Evolutionary conservation across 805 yeast species (phyloP).

Genomic region (Torulaspora microellipsoides): DNA sequence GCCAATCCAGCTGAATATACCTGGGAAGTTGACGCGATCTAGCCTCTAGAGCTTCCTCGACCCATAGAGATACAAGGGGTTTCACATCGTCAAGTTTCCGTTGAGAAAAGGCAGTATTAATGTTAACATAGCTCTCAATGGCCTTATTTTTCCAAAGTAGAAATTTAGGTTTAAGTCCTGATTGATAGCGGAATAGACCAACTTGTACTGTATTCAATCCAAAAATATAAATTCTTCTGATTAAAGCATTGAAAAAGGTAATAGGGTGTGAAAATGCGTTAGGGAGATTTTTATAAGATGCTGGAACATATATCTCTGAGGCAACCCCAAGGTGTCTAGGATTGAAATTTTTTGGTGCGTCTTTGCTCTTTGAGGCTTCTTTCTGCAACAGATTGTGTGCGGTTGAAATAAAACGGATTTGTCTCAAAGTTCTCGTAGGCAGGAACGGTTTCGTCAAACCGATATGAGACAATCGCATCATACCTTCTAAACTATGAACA

Average conservation of each 20-base stretch:
- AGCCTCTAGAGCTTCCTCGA: slow-evolving; percentile 49
- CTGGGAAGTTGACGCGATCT: slow-evolving; percentile 55
- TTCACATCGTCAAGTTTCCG: slow-evolving; percentile 46
- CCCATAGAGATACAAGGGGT: slow-evolving; percentile 54
- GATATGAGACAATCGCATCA: too few relatives aligned
- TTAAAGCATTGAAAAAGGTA: slow-evolving; percentile 41
- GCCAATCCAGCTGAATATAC: slow-evolving; percentile 65
- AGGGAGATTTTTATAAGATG: slow-evolving; percentile 45
- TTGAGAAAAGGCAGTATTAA: slow-evolving; percentile 77
- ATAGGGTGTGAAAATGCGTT: slow-evolving; percentile 40
- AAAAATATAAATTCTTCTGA: slow-evolving; percentile 57
- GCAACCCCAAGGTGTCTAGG: slow-evolving; percentile 41
- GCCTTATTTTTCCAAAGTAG: slow-evolving; percentile 82
- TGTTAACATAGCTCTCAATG: slow-evolving; percentile 66
- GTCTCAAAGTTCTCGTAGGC: too few relatives aligned
- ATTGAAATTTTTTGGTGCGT: slow-evolving; percentile 28
- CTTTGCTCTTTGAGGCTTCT: slow-evolving; percentile 5
- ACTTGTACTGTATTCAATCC: slow-evolving; percentile 67
- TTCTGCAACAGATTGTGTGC: slow-evolving; percentile 5
- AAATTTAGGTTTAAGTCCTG: slow-evolving; percentile 62
- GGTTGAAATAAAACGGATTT: too few relatives aligned
- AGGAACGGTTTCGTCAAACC: too few relatives aligned
- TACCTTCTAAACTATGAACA: too few relatives aligned
- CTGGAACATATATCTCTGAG: slow-evolving; percentile 48
- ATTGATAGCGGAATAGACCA: slow-evolving; percentile 63